Evolutionary conservation across 768 basidiomycete species (phyloP).

Genomic region (Asterophora parasitica): DNA sequence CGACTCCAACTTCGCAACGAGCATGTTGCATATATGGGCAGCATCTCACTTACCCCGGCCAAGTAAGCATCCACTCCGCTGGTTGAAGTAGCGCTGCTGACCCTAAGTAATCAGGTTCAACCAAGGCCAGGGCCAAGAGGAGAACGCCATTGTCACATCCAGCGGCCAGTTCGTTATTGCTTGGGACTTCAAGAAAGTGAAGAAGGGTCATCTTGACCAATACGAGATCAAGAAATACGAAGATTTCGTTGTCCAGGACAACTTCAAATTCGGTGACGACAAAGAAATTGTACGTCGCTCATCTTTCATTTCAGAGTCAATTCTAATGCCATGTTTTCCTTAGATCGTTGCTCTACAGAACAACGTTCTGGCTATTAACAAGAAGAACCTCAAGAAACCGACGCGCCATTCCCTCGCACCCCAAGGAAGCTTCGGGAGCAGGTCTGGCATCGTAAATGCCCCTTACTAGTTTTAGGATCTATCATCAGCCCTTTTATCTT

Average conservation of each 20-base stretch:
- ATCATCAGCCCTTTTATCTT: conserved; percentile 3
- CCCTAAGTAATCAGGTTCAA: conserved; percentile 66
- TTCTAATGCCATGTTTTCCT: conserved; percentile 9
- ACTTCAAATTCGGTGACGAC: conserved; percentile 97
- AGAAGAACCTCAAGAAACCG: conserved; percentile 85
- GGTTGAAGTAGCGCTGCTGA: not conserved
- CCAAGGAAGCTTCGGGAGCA: conserved; percentile 35
- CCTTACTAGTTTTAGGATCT: conserved; percentile 40
- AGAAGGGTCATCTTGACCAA: conserved; percentile 84
- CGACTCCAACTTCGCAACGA: conserved; percentile 84
- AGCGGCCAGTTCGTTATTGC: conserved; percentile 90
- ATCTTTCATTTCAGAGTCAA: conserved; percentile 2
- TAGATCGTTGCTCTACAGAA: conserved; percentile 94
- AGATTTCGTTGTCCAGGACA: conserved; percentile 92
- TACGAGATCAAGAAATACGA: conserved; percentile 98
- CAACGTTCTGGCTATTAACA: conserved; percentile 90
- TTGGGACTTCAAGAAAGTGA: conserved; percentile 97
- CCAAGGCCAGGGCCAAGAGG: conserved; percentile 78
- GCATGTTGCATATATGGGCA: conserved; percentile 92
- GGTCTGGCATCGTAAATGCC: conserved; percentile 64
- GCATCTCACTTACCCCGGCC: conserved; percentile 90
- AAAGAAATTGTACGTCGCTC: conserved; percentile 66
- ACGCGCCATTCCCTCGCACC: conserved; percentile 68
- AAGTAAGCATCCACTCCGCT: conserved; percentile 43
- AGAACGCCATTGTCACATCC: conserved; percentile 94